These are phyloP conservation scores for Tylopilus cervinicoccineus DNA, from an alignment of 768 basidiomycete species.

Conservation along the genomic window DNA sequence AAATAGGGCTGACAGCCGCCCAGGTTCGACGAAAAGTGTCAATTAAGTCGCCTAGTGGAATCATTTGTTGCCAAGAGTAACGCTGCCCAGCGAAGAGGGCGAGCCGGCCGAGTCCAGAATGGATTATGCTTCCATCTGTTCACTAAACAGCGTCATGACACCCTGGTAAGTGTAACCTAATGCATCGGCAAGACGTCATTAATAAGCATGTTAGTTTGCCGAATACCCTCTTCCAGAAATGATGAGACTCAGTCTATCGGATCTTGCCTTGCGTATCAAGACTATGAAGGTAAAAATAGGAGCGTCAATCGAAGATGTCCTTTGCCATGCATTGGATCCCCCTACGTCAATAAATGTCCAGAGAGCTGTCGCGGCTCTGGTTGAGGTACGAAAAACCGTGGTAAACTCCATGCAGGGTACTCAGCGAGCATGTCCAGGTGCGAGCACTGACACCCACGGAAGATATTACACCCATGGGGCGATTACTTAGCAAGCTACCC, in stretches of 20 bases:
- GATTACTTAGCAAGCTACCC: conserved; percentile 84
- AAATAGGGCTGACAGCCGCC: conserved; percentile 1
- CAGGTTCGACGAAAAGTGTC: conserved; percentile 96
- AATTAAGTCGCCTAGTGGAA: conserved; percentile 87
- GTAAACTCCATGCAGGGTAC: background rate
- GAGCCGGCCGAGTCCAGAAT: conserved; percentile 86
- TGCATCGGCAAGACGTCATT: background rate
- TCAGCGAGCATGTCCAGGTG: conserved; percentile 44
- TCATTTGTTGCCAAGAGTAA: conserved; percentile 91
- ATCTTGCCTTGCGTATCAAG: conserved; percentile 87
- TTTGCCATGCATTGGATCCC: conserved; percentile 86
- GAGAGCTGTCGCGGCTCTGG: conserved; percentile 83
- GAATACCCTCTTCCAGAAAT: conserved; percentile 95
- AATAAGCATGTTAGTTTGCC: conserved; percentile 53
- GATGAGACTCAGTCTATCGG: conserved; percentile 87
- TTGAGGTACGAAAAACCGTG: conserved; percentile 56
- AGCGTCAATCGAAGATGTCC: conserved; percentile 82
- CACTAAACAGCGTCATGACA: conserved; percentile 83
- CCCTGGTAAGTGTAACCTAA: conserved; percentile 43
- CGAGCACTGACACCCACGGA: conserved; percentile 80
- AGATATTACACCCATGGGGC: conserved; percentile 93
- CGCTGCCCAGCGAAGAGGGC: conserved; percentile 82
- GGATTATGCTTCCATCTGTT: conserved; percentile 96
- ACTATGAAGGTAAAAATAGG: conserved; percentile 90
- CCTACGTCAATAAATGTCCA: conserved; percentile 84